Conservation (phyloP, 2,329 filamentous ascomycete species). For the Fusarium verticillioides region DNA sequence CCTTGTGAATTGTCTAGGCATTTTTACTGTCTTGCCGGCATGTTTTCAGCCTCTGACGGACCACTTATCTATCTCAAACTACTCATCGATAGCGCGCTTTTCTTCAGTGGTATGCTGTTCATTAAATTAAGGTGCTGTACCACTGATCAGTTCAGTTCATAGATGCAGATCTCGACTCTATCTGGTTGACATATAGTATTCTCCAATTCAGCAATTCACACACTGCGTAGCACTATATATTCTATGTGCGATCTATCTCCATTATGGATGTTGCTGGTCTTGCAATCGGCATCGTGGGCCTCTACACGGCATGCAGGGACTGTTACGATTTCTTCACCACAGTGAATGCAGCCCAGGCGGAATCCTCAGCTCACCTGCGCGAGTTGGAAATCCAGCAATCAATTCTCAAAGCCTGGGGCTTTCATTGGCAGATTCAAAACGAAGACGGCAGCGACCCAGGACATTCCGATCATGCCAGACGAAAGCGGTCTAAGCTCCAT, state of each 20-base stretch:
- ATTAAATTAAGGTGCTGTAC: background rate
- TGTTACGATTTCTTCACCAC: background rate
- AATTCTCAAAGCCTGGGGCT: background rate
- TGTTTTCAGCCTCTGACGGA: accelerated
- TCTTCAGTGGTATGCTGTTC: background rate
- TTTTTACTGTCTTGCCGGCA: background rate
- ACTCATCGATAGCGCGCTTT: background rate
- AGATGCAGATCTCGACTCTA: too few relatives aligned
- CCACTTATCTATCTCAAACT: background rate
- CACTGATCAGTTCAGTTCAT: too few relatives aligned
- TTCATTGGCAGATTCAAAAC: background rate
- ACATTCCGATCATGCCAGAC: background rate
- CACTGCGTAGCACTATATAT: accelerated
- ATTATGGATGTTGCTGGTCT: background rate
- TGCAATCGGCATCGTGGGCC: background rate
- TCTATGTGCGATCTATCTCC: accelerated
- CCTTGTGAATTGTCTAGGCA: background rate
- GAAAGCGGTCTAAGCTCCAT: background rate
- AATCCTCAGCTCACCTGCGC: background rate
- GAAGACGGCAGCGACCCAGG: background rate
- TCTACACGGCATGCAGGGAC: background rate
- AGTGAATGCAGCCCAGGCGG: background rate
- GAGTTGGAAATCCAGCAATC: background rate
- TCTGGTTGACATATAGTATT: background rate
- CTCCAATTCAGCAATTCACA: background rate